phyloP scores from a whole-genome alignment of 495 filamentous ascomycete genomes.

The Recurvomyces mirabilis region DNA sequence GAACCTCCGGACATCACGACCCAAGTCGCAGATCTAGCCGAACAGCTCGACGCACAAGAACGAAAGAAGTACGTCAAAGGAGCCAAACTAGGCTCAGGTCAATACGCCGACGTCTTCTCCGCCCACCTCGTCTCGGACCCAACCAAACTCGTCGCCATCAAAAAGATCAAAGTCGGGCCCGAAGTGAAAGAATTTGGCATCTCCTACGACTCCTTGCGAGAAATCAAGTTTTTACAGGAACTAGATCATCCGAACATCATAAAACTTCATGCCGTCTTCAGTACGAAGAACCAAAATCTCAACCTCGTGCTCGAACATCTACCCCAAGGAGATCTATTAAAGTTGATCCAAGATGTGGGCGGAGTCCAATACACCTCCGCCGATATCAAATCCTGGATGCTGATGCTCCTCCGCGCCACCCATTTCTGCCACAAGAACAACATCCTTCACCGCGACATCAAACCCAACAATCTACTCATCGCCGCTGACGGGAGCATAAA shows the following conservation, averaged over 20 bases:
- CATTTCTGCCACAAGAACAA: slow-evolving; percentile 97
- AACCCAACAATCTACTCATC: slow-evolving; percentile 95
- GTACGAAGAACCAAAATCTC: slow-evolving; percentile 82
- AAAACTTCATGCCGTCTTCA: slow-evolving; percentile 80
- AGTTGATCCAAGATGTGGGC: slow-evolving; percentile 75
- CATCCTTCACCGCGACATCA: slow-evolving; percentile 94
- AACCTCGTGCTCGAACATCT: slow-evolving; percentile 91
- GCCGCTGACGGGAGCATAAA: slow-evolving; percentile 88
- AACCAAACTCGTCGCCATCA: slow-evolving; percentile 71
- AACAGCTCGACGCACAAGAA: slow-evolving; percentile 80
- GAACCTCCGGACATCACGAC: neutral
- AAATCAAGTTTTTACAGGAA: slow-evolving; percentile 89
- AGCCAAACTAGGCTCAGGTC: slow-evolving; percentile 88
- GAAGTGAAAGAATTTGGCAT: slow-evolving; percentile 71
- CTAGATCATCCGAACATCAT: slow-evolving; percentile 95
- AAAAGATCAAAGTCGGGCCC: slow-evolving; percentile 91
- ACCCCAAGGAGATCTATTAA: slow-evolving; percentile 81
- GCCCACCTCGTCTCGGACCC: slow-evolving; percentile 64
- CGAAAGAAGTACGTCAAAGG: slow-evolving; percentile 85
- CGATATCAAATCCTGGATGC: slow-evolving; percentile 98
- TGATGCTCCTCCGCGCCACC: slow-evolving; percentile 82
- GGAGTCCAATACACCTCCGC: slow-evolving; percentile 60
- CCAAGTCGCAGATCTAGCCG: slow-evolving; percentile 54
- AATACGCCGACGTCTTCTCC: slow-evolving; percentile 89
- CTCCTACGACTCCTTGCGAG: slow-evolving; percentile 84